phyloP scores from a whole-genome alignment of 495 filamentous ascomycete genomes.

The Podospora pseudocomata region DNA sequence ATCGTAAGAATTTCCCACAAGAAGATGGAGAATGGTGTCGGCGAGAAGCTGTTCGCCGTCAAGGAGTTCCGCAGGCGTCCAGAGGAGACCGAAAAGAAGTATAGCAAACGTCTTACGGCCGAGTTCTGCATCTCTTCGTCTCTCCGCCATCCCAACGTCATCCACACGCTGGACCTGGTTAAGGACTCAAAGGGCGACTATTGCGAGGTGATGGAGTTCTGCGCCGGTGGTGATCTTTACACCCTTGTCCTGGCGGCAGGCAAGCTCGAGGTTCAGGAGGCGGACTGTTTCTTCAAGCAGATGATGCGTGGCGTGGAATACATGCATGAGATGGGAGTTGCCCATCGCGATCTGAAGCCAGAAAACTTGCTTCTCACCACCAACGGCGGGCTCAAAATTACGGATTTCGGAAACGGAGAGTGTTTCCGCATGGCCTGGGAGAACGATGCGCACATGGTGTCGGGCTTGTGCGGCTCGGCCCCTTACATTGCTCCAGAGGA shows the following conservation, averaged over 20 bases:
- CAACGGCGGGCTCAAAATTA: constrained; percentile 94
- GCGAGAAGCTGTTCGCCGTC: constrained; percentile 92
- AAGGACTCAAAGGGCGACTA: constrained; percentile 97
- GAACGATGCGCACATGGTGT: constrained; percentile 95
- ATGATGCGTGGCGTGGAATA: constrained; percentile 99
- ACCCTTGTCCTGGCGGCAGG: constrained; percentile 88
- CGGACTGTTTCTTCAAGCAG: constrained; percentile 99
- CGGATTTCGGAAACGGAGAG: constrained; percentile 98
- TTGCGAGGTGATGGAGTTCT: constrained; percentile 99
- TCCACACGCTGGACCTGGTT: constrained; percentile 92
- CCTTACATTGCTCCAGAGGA: constrained; percentile 98
- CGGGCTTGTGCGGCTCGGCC: constrained; percentile 90
- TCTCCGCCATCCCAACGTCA: constrained; percentile 94
- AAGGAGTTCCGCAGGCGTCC: constrained; percentile 96
- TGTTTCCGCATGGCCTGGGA: constrained; percentile 99
- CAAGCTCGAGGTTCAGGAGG: constrained; percentile 88
- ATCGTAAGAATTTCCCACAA: constrained; percentile 99
- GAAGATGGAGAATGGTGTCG: constrained; percentile 72
- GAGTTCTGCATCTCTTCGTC: constrained; percentile 99
- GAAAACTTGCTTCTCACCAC: constrained; percentile 95
- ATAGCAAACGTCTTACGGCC: constrained; percentile 95
- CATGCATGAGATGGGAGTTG: constrained; percentile 99
- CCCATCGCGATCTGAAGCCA: constrained; percentile 94
- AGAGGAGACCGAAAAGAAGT: constrained; percentile 91
- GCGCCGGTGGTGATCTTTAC: constrained; percentile 94